Evolutionary conservation across 345 rosid genomes (phyloP), one percentile per base, ranked within the genome.

Genomic region (Populus alba): DNA sequence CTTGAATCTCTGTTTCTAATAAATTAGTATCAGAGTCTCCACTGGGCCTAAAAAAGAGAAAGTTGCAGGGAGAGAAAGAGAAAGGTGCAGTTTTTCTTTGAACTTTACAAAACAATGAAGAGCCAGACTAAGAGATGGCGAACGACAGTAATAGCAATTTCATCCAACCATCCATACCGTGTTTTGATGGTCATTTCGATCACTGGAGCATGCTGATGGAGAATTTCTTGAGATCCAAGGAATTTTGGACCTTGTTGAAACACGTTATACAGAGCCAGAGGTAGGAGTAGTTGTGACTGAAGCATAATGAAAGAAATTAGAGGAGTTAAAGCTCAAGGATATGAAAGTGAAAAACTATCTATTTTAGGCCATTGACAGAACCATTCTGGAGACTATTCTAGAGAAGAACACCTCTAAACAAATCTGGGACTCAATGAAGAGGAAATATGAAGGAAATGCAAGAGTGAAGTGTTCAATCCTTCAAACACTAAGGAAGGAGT

Each of bases 51-150:
- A 51, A 9, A 51, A 0, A 1, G 2, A 17, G 8, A 51, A 13
- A 15, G 16, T 0, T 0, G 1, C 6, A 51, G 2, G 1, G 0
- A 0, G 0, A 1, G 6, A 1, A 6, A 7, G 0, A 51, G 7
- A 29, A 29, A 29, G 29, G 0, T 25, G 27, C 1, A 25, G 27
- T 29, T 1, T 0, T 1, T 0, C 0, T 29, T 0, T 29, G 2
- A 1, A 1, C 31, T 29, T 51, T 16, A 51, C n/a, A 51, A 51
- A 17, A 17, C 7, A 17, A 51, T 6, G 22, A 8, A 51, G n/a
- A 51, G 8, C 1, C 3, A 49, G 6, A 5, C 2, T 12, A 20
- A 51, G n/a, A 51, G 8, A 17, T 17, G n/a, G n/a, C 3, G 2
- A 18, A 51, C 0, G n/a, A 18, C 2, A 51, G 3, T 2, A 51